Base-by-base conservation (phyloP, 768 basidiomycete species). In the Coprinopsis strossmayeri region DNA sequence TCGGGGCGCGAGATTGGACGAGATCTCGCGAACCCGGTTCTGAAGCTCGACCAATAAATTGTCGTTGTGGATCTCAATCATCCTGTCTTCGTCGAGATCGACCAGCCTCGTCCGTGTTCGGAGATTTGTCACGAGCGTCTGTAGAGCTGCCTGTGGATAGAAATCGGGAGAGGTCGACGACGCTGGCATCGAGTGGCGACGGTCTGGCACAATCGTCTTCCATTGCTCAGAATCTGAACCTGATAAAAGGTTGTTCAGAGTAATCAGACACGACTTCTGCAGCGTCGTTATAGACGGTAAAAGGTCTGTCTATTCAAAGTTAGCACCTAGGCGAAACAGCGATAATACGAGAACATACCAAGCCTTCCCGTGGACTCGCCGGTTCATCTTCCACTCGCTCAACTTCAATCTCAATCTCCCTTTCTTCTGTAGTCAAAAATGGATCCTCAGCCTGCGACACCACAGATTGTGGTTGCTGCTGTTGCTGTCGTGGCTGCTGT, bases 271-370 rank as follows among this genome's bases (percentile, higher is more conserved):
- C 15, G 85, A 86, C 50, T 73, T 76, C 56, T 88, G 82, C 26
- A 91, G 85, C 48, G 77, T 73, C 12, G 74, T 69, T 54, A 91
- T 82, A n/a, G 87, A 89, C 7, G 84, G 78, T 55, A 83, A 68
- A 28, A 88, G 66, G 54, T 85, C 80, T 52, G 71, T 72, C 78
- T 84, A 59, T 32, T 54, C 15, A 52, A 54, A n/a, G n/a, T n/a
- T n/a, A n/a, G n/a, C n/a, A n/a, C n/a, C n/a, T n/a, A n/a, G n/a
- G n/a, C n/a, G n/a, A n/a, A n/a, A n/a, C n/a, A n/a, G n/a, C n/a
- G n/a, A n/a, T n/a, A n/a, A n/a, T n/a, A n/a, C n/a, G n/a, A n/a
- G n/a, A n/a, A n/a, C n/a, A n/a, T n/a, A n/a, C n/a, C n/a, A n/a
- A n/a, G n/a, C n/a, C n/a, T n/a, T n/a, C n/a, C n/a, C n/a, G n/a